These are phyloP conservation scores for Micractinium sp. DNA, from an alignment of 139 green algal genomes.

Conservation along the genomic window DNA sequence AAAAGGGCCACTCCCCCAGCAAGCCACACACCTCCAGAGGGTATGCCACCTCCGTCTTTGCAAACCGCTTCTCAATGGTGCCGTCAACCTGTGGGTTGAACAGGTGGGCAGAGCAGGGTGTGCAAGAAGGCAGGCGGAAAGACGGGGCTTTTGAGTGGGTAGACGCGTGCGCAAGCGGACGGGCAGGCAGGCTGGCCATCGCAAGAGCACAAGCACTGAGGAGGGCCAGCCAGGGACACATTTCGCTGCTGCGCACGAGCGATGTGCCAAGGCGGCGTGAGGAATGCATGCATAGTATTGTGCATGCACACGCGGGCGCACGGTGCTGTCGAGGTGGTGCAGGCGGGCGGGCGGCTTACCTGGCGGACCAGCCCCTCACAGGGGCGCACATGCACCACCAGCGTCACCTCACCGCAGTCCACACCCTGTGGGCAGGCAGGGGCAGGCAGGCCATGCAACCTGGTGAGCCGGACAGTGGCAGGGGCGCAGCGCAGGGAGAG, in stretches of 20 bases:
- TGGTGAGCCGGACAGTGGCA: not conserved
- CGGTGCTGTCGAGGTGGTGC: too few species aligned
- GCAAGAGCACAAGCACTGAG: too few species aligned
- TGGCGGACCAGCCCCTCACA: constrained; percentile 71
- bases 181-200: not conserved
- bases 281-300: not conserved
- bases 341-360: not conserved
- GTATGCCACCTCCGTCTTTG: constrained; percentile 63
- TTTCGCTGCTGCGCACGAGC: too few species aligned
- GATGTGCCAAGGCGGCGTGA: too few species aligned
- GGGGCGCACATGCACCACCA: constrained; percentile 78
- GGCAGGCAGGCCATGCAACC: not conserved
- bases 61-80: constrained; percentile 83
- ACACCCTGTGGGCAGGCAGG: constrained; percentile 50
- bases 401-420: constrained; percentile 54
- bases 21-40: constrained; percentile 48
- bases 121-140: constrained; percentile 40
- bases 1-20: too few species aligned
- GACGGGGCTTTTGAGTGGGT: too few species aligned
- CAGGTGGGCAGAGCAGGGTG: not conserved
- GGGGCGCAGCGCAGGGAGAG: too few species aligned
- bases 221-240: too few species aligned
- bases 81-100: constrained; percentile 70
- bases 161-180: not conserved
- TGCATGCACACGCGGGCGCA: not conserved